Conservation (phyloP, 805 yeast species). For the Torulaspora indica region DNA sequence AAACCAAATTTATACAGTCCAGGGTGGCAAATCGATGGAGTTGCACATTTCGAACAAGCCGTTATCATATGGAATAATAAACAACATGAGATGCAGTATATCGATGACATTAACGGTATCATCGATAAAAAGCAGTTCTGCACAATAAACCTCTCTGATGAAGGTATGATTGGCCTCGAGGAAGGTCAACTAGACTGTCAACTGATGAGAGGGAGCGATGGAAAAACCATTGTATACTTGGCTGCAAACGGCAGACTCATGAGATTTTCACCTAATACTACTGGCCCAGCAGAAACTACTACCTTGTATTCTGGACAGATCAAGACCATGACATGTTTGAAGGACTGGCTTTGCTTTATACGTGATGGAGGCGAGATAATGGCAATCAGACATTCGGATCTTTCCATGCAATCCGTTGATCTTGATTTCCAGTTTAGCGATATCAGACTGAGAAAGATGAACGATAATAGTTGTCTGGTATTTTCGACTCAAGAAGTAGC, state of each 20-base stretch:
- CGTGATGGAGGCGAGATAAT: constrained; percentile 1
- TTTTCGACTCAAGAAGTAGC: constrained; percentile 14
- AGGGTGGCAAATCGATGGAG: constrained; percentile 16
- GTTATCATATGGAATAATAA: constrained; percentile 21
- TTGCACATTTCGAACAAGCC: constrained; percentile 4
- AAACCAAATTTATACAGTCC: constrained; percentile 8
- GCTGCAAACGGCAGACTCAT: neutral
- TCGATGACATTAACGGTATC: constrained; percentile 8
- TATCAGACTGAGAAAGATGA: constrained; percentile 12
- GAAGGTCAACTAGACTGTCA: neutral
- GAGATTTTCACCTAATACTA: constrained; percentile 4
- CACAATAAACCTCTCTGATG: neutral
- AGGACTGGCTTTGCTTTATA: constrained; percentile 4
- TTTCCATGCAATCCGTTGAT: neutral
- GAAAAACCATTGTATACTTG: constrained; percentile 4
- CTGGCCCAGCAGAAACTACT: neutral
- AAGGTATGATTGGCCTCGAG: constrained; percentile 1
- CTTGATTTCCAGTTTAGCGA: constrained; percentile 8
- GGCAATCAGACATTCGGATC: constrained; percentile 4
- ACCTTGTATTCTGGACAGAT: neutral
- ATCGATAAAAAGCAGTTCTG: neutral
- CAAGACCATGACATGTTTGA: constrained; percentile 2
- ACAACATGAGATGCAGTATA: constrained; percentile 7
- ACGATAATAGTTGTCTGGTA: constrained; percentile 6
- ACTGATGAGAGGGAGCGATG: neutral